A percentile compares a stretch with the other conserved stretches of the same genome.
These are phyloP conservation scores for Dioscorea dumetorum DNA, from an alignment of 106 monocot species.

Conservation along the genomic window DNA sequence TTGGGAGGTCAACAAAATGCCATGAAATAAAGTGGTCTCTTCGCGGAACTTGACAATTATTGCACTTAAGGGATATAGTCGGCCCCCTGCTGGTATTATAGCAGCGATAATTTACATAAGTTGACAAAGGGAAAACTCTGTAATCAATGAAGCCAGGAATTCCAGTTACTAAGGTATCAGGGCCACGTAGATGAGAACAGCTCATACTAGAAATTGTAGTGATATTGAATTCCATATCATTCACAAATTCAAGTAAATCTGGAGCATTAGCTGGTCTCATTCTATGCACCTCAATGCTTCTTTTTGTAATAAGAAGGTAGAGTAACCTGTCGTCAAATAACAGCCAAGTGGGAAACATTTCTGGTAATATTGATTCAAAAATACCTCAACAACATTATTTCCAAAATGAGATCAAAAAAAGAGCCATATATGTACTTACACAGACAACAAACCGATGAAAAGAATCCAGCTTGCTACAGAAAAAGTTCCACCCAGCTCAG, in stretches of 20 bases:
- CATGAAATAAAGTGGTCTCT: slow-evolving; percentile 76
- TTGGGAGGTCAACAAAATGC: slow-evolving; percentile 85
- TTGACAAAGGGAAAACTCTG: slow-evolving; percentile 46
- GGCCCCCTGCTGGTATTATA: slow-evolving; percentile 77
- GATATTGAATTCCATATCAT: slow-evolving; percentile 91
- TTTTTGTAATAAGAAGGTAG: slow-evolving; percentile 68
- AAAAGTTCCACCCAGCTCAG: slow-evolving; percentile 90
- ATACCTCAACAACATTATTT: too few species aligned
- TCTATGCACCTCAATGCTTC: slow-evolving; percentile 66
- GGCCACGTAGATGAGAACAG: slow-evolving; percentile 67
- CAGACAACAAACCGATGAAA: slow-evolving; percentile 78
- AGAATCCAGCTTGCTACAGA: slow-evolving; percentile 87
- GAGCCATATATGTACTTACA: slow-evolving; percentile 40
- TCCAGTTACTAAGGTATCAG: slow-evolving; percentile 40
- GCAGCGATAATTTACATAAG: slow-evolving; percentile 45
- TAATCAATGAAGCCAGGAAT: slow-evolving; percentile 66
- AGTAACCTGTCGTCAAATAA: slow-evolving; percentile 48
- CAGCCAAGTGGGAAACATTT: background rate
- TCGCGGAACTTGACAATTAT: slow-evolving; percentile 50
- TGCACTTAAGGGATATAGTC: slow-evolving; percentile 67
- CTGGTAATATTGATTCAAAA: background rate
- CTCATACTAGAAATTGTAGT: slow-evolving; percentile 87
- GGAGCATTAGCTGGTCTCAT: slow-evolving; percentile 71
- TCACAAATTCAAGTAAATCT: slow-evolving; percentile 63
- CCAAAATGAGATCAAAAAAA: background rate